Conservation (phyloP, 2,329 filamentous ascomycete genomes). For the Fusarium sp. region DNA sequence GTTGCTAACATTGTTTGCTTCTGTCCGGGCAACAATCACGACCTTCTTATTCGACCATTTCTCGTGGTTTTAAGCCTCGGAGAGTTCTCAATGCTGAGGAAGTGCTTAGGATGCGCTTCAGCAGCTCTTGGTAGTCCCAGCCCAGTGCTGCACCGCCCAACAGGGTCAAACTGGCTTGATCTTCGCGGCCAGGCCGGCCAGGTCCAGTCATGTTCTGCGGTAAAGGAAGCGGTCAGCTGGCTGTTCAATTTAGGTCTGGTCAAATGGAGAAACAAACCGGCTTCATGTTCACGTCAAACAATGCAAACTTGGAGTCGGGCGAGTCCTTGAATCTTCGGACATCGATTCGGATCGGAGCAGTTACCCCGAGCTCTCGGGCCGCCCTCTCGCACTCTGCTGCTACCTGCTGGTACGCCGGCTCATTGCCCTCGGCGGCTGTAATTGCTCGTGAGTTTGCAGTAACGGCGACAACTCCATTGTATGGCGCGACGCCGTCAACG, state of each 20-base stretch:
- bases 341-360: slow-evolving; percentile 61
- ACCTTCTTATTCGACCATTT: neutral
- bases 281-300: slow-evolving; percentile 67
- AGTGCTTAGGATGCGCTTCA: slow-evolving; percentile 23
- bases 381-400: slow-evolving; percentile 56
- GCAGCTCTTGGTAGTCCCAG: slow-evolving; percentile 28
- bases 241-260: neutral
- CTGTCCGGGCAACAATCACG: neutral
- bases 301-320: slow-evolving; percentile 53
- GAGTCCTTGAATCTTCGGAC: slow-evolving; percentile 53
- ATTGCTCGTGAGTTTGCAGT: slow-evolving; percentile 58
- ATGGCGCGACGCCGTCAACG: slow-evolving; percentile 30
- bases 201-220: slow-evolving; percentile 37
- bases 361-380: slow-evolving; percentile 54
- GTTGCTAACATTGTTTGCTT: neutral
- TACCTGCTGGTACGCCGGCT: slow-evolving; percentile 33
- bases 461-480: slow-evolving; percentile 38
- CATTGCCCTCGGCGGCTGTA: slow-evolving; percentile 33
- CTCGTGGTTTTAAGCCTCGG: neutral
- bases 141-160: slow-evolving; percentile 29
- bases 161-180: slow-evolving; percentile 37
- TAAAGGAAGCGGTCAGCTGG: slow-evolving; percentile 9
- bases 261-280: slow-evolving; percentile 52
- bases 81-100: slow-evolving; percentile 21
- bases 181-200: slow-evolving; percentile 28